Conservation (phyloP, 495 filamentous ascomycete genomes). For the Penicillium parvum region DNA sequence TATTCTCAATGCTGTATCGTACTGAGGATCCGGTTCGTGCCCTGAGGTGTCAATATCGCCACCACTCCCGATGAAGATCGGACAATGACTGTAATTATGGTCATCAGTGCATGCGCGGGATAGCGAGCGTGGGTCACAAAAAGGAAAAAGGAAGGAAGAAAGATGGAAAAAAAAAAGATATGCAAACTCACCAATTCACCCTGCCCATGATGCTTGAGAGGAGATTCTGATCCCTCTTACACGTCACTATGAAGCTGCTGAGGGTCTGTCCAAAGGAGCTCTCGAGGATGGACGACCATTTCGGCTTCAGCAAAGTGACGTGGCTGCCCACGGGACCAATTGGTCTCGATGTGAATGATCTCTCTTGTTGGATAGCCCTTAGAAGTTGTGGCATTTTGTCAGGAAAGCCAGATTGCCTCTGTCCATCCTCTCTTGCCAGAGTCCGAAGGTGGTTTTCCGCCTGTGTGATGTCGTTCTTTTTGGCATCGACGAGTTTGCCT, state of each 20-base stretch:
- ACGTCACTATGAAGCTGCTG: conserved; percentile 75
- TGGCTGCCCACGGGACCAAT: conserved; percentile 79
- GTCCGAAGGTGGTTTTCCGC: conserved; percentile 43
- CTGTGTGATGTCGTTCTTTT: conserved; percentile 37
- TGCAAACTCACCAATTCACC: conserved; percentile 44
- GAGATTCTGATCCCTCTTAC: conserved; percentile 59
- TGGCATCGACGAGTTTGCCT: conserved; percentile 24
- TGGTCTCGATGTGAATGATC: conserved; percentile 62
- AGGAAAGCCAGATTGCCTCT: conserved; percentile 53
- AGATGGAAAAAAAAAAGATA: no score
- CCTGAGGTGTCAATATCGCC: conserved; percentile 55
- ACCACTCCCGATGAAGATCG: conserved; percentile 62
- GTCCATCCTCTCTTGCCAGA: conserved; percentile 50
- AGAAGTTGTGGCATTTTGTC: conserved; percentile 59
- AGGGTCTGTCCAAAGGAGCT: conserved; percentile 60
- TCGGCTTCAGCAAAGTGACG: conserved; percentile 67
- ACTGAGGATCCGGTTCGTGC: conserved; percentile 67
- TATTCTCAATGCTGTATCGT: conserved; percentile 72
- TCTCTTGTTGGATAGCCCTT: conserved; percentile 60
- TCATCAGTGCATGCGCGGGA: conserved; percentile 16
- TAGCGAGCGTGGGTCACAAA: no score
- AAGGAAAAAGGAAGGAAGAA: no score
- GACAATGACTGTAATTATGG: conserved; percentile 37
- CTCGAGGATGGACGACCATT: conserved; percentile 85
- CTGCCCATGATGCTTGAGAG: conserved; percentile 60